Base-by-base conservation (phyloP, 202 grass and related monocot genomes). In the Bolboschoenoplectus hybrid region DNA sequence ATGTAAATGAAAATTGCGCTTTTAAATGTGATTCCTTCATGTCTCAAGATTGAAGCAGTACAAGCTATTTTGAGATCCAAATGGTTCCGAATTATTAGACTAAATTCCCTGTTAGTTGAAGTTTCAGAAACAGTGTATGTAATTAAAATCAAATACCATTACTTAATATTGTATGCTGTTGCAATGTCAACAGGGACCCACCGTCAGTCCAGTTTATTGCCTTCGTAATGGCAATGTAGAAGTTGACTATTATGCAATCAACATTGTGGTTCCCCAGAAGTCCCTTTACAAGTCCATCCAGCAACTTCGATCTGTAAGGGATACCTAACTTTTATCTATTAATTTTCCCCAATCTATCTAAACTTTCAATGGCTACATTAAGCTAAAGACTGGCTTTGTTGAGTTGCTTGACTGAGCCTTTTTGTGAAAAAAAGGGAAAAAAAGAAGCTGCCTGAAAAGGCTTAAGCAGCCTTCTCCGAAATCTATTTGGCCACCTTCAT, bases 301-400 rank as follows among this genome's bases (percentile, higher is more conserved):
- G 76, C 93, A 99, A 89, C 85, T 99, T 51, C 89, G 97, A 97
- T 91, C 92, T 49, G 97, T 99, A 89, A 88, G 97, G 17, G 86
- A 38, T 85, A 76, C 58, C 7, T 44, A 69, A 69, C 46, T 82
- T 82, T 82, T 82, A 16, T 13, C 45, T 49, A 46, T 14, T 46
- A 16, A 51, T 65, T 82, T 52, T 35, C 7, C 43, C 6, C 20
- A 39, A 38, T 67, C 10, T 51, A 34, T 47, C 11, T 47, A 6
- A 41, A 57, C 12, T 43, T 2, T 80, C 6, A 51, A 7, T 75
- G 47, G 4, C 20, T 75, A 50, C 1, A 9, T 20, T 75, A 75
- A 75, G 14, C 67, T 40, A 13, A 5, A 7, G 51, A 51, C 14
- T 73, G 17, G 13, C 17, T 73, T 5, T 35, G 35, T 66, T 66